Evolutionary conservation across 2,329 filamentous ascomycete species (phyloP).

Genomic region (Scolecobasidium constrictum): DNA sequence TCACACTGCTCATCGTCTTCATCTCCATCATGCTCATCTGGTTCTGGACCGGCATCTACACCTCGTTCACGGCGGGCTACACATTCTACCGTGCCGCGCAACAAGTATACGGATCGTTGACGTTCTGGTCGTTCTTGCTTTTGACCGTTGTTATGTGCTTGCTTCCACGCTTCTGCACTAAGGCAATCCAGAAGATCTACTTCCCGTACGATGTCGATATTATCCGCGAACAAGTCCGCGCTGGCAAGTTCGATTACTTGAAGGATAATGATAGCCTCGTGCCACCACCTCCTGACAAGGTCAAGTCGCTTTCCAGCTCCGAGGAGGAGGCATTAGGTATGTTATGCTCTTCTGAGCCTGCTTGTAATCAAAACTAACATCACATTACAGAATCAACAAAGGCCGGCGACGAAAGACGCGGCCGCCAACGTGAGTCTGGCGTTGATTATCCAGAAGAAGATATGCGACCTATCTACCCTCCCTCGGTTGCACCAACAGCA

Average conservation of each 20-base stretch:
- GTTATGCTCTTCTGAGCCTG: neutral
- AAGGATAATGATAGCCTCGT: slow-evolving; percentile 43
- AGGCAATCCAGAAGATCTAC: slow-evolving; percentile 86
- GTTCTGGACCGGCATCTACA: slow-evolving; percentile 91
- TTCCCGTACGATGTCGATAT: slow-evolving; percentile 90
- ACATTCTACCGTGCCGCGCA: slow-evolving; percentile 66
- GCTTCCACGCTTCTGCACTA: slow-evolving; percentile 77
- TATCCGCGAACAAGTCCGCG: slow-evolving; percentile 78
- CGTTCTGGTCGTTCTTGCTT: slow-evolving; percentile 79
- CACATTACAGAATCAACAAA: neutral
- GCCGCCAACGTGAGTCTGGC: slow-evolving; percentile 21
- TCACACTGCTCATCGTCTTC: slow-evolving; percentile 71
- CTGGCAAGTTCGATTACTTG: slow-evolving; percentile 72
- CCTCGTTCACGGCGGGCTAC: slow-evolving; percentile 45
- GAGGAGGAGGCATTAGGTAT: neutral
- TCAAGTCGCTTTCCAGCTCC: neutral
- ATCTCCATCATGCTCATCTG: slow-evolving; percentile 83
- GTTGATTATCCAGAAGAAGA: slow-evolving; percentile 76
- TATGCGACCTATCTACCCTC: slow-evolving; percentile 83
- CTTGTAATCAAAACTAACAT: neutral
- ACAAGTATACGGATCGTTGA: slow-evolving; percentile 69
- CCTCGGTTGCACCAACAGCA: slow-evolving; percentile 68
- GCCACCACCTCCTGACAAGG: slow-evolving; percentile 23
- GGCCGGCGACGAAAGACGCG: neutral
- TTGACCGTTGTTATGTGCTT: slow-evolving; percentile 73